Base-by-base conservation (phyloP, 1,284 basidiomycete species). In the Chondrostereum purpureum region DNA sequence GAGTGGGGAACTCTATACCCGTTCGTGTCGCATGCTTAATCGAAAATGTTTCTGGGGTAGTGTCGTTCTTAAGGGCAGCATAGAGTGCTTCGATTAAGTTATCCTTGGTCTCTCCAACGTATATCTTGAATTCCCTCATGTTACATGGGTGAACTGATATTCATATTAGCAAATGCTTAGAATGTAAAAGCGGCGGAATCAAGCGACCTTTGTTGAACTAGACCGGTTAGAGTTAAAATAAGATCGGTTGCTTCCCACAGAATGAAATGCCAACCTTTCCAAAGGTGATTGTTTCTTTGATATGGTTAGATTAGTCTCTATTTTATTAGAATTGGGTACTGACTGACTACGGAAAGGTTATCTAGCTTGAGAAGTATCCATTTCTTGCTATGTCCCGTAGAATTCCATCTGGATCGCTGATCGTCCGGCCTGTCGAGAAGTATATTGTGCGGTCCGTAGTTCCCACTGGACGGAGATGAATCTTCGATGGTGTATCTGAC, bases 51-150 rank as follows among this genome's bases (percentile, higher is more conserved):
- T 89, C 86, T 1, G 76, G 63, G 4, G 69, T 61, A 2, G 65
- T 49, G 49, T 88, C 82, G 54, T 88, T 84, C 59, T 79, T 80
- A 39, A 89, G 70, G 3, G 69, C 64, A 0, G 75, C 62, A 43
- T 78, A 76, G 4, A 88, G 65, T 16, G 80, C 73, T 60, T 84
- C 76, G 1, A 67, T 74, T 73, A 88, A 74, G 54, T 75, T 72
- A 48, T 82, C 77, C 49, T 75, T 70, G n/a, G 72, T 70, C 39
- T 73, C 62, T 2, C 86, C 86, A 22, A 80, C 72, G 50, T 75
- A 78, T 4, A 89, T 57, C 58, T 80, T 83, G 66, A 89, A 83
- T 43, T 87, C 83, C 57, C 86, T 86, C 77, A 86, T 80, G 55
- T 87, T 89, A 58, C 87, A 90, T 33, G 85, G 85, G 59, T 89